Evolutionary conservation across 208 protist species (phyloP).

Genomic region (Wallacemonas sp.): DNA sequence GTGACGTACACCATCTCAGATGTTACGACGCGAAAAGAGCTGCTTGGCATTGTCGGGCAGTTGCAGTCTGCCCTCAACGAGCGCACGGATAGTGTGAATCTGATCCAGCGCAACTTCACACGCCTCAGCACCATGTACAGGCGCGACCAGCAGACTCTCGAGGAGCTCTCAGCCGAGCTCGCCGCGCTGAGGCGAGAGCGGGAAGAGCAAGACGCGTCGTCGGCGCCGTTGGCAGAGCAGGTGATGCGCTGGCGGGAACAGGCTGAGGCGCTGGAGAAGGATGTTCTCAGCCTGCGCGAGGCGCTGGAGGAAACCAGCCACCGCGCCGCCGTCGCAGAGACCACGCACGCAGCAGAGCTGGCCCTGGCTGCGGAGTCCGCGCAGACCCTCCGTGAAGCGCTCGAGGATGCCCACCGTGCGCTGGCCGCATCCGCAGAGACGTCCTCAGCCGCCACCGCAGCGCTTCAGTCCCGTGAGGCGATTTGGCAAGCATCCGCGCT

Average conservation of each 20-base stretch:
- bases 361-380: slow-evolving; percentile 10
- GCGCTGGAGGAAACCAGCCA: not conserved
- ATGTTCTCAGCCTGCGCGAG: not conserved
- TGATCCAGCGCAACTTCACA: slow-evolving; percentile 91
- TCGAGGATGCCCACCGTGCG: slow-evolving; percentile 8
- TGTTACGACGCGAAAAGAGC: slow-evolving; percentile 30
- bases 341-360: slow-evolving; percentile 18
- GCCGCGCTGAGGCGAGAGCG: slow-evolving; percentile 3
- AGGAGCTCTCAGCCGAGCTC: slow-evolving; percentile 21
- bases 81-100: slow-evolving; percentile 82
- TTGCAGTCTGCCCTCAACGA: slow-evolving; percentile 64
- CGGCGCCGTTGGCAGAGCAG: too few species aligned
- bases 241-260: too few species aligned
- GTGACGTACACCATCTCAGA: slow-evolving; percentile 29
- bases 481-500: not conserved
- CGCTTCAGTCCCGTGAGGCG: not conserved
- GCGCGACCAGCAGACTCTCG: slow-evolving; percentile 45
- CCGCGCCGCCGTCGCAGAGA: slow-evolving; percentile 5
- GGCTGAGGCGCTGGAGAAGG: slow-evolving; percentile 25
- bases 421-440: not conserved
- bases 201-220: too few species aligned
- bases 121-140: slow-evolving; percentile 77
- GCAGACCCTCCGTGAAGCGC: slow-evolving; percentile 12
- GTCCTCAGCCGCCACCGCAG: not conserved
- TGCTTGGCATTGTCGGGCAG: slow-evolving; percentile 45